Conservation (phyloP, 176 grass and related monocot genomes). For the Zizania latifolia region DNA sequence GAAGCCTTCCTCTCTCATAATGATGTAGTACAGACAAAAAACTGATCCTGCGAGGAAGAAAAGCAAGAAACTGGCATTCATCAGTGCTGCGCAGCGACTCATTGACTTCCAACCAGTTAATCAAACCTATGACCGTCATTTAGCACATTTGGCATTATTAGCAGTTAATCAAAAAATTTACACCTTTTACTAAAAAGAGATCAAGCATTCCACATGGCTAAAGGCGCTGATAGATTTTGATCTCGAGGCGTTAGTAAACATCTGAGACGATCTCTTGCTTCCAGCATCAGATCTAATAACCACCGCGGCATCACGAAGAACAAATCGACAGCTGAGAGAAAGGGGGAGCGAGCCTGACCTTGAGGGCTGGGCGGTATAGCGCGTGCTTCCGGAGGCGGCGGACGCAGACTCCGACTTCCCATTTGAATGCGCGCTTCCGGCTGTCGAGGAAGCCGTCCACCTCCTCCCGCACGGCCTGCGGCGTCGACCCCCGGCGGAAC, state of each 20-base stretch:
- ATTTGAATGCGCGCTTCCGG: conserved; percentile 85
- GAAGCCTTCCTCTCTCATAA: background rate
- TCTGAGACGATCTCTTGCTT: background rate
- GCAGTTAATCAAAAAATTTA: background rate
- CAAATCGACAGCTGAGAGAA: background rate
- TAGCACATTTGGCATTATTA: background rate
- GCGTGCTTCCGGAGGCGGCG: conserved; percentile 57
- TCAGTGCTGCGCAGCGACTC: too few species aligned
- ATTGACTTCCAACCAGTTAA: too few species aligned
- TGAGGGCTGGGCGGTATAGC: conserved; percentile 66
- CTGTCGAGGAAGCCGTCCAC: conserved; percentile 83
- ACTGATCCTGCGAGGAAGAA: too few species aligned
- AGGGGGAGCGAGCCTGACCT: conserved; percentile 26
- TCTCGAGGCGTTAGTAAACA: background rate
- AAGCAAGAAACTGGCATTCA: too few species aligned
- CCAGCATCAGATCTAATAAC: conserved; percentile 20
- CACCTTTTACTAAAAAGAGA: background rate
- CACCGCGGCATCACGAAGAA: background rate
- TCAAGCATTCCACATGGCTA: background rate
- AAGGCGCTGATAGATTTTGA: background rate
- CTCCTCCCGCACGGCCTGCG: conserved; percentile 64
- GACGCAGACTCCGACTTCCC: conserved; percentile 86
- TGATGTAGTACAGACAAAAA: background rate
- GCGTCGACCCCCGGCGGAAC: conserved; percentile 59
- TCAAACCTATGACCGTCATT: background rate